These are phyloP conservation scores for Chaetothyriales sp. DNA, from an alignment of 2,329 filamentous ascomycete genomes.

Conservation along the genomic window DNA sequence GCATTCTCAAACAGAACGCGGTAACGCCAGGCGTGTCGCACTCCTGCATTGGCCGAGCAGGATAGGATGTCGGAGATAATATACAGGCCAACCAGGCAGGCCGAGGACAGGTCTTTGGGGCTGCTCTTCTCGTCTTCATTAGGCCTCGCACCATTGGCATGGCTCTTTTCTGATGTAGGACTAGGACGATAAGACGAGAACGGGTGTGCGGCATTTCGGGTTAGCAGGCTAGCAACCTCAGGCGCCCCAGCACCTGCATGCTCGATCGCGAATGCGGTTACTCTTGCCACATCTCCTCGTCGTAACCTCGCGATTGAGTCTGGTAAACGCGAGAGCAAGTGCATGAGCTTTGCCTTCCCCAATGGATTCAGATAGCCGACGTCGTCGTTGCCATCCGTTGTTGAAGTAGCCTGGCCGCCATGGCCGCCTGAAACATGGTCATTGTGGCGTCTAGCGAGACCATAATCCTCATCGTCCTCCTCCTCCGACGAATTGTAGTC, in stretches of 20 bases:
- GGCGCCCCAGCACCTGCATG: slow-evolving; percentile 74
- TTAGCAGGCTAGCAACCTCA: slow-evolving; percentile 79
- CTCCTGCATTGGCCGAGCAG: slow-evolving; percentile 57
- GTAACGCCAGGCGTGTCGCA: slow-evolving; percentile 77
- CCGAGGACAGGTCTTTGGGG: slow-evolving; percentile 49
- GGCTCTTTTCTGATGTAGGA: slow-evolving; percentile 21
- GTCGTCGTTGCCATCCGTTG: slow-evolving; percentile 26
- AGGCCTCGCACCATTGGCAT: slow-evolving; percentile 19
- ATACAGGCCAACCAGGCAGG: slow-evolving; percentile 69
- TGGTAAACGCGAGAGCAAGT: slow-evolving; percentile 70
- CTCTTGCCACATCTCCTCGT: slow-evolving; percentile 70
- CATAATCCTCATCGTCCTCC: slow-evolving; percentile 44
- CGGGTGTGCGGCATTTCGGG: slow-evolving; percentile 66
- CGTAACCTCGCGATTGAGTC: slow-evolving; percentile 57
- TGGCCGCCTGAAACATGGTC: slow-evolving; percentile 20
- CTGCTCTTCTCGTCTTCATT: slow-evolving; percentile 25
- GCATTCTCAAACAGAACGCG: slow-evolving; percentile 63
- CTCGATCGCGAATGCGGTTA: slow-evolving; percentile 77
- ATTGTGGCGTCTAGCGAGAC: slow-evolving; percentile 26
- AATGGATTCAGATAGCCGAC: slow-evolving; percentile 63
- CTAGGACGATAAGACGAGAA: slow-evolving; percentile 45
- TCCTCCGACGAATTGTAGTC: slow-evolving; percentile 82
- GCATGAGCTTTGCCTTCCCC: slow-evolving; percentile 68
- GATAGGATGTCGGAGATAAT: slow-evolving; percentile 67
- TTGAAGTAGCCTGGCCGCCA: slow-evolving; percentile 13